These are phyloP conservation scores for Brassica cretica DNA, from an alignment of 345 rosid species.

Conservation along the genomic window DNA sequence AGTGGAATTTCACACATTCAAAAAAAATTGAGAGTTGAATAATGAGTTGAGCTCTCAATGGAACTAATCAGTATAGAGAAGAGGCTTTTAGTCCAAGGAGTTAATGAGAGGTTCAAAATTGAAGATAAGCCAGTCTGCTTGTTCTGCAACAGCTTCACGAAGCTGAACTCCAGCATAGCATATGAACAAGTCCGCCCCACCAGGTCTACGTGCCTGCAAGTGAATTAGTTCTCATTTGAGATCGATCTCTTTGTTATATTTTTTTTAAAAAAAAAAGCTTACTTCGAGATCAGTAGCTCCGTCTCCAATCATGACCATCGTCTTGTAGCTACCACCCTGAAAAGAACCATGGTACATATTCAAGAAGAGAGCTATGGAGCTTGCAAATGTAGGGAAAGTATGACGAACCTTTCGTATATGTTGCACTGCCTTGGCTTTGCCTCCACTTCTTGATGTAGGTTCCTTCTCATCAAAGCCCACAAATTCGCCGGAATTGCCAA, in stretches of 20 bases:
- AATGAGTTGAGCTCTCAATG: constrained; percentile 19
- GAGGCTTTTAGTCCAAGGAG: constrained; percentile 45
- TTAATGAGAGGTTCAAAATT: constrained; percentile 59
- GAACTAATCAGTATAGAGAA: neutral
- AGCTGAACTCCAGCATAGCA: constrained; percentile 89
- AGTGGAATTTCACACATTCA: neutral
- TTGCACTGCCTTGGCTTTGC: constrained; percentile 91
- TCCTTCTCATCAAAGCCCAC: constrained; percentile 77
- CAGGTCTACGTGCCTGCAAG: constrained; percentile 79
- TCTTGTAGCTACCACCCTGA: constrained; percentile 72
- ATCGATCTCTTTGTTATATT: constrained; percentile 11
- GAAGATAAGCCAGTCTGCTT: constrained; percentile 91
- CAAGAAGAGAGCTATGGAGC: constrained; percentile 10
- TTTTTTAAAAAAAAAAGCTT: neutral
- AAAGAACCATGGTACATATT: constrained; percentile 9
- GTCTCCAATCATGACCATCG: constrained; percentile 92
- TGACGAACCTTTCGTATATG: constrained; percentile 68
- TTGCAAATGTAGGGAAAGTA: neutral
- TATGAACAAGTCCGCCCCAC: constrained; percentile 82
- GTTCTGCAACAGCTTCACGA: constrained; percentile 77
- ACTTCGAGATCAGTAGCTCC: constrained; percentile 99
- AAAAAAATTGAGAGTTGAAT: constrained; percentile 17
- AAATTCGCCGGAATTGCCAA: constrained; percentile 74
- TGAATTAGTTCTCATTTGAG: constrained; percentile 2
- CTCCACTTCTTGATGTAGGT: constrained; percentile 96